Base-by-base conservation (phyloP, 2,329 filamentous ascomycete species). In the Rugonectria rugulosa region DNA sequence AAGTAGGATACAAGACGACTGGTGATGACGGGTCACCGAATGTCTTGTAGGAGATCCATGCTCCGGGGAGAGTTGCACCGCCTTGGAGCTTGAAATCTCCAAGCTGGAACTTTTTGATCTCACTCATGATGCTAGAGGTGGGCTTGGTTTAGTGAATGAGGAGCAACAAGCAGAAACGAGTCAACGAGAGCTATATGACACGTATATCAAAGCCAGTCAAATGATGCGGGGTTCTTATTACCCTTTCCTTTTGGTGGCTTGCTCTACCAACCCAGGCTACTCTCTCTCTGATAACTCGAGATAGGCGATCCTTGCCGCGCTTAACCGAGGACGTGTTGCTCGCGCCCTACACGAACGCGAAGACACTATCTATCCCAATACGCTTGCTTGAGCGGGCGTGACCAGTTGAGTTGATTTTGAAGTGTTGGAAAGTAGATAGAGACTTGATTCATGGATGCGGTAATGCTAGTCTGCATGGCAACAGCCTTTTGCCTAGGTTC, bases 1-100 rank as follows among this genome's bases (percentile, higher is more conserved):
- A 93, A 2, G 86, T 87, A 2, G 90, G 90, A 67, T 93, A 93
- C 57, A 93, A 82, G 54, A 93, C 83, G 3, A 85, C 86, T 7
- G 89, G 89, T 6, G 75, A 78, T 0, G 76, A 80, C 0, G 82
- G 70, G 52, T 87, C 77, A 17, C 90, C 90, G 62, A 89, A 88
- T 0, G 89, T 91, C 72, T 89, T 92, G 78, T 91, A 94, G 14
- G 89, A 88, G 49, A 94, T 85, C 66, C 84, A 82, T 2, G 90
- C 90, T 62, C 83, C 71, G 2, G 81, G 79, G 15, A 93, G 79
- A 6, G 74, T 78, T n/a, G 77, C 78, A 32, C 88, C 88, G 21
- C 81, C 86, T 66, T 88, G 83, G 3, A 93, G 82, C 57, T 81
- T 74, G 76, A 88, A 90, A 72, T 89, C 81, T 15, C 88, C 88